Evolutionary conservation across 805 yeast species (phyloP).

Genomic region (Saccharomycopsis fodiens): DNA sequence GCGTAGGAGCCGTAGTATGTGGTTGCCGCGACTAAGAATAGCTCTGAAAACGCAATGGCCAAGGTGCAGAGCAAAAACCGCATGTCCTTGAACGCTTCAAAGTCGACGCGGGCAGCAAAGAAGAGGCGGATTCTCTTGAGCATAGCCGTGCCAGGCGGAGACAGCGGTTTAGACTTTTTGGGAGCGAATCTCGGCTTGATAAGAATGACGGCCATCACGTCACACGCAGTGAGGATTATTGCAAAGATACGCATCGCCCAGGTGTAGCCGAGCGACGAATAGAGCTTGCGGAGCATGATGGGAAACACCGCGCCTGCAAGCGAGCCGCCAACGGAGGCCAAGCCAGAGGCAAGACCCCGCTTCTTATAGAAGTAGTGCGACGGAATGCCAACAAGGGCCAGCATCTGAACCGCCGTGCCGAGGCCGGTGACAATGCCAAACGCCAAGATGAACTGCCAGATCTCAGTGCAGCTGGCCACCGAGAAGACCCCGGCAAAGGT

Average conservation of each 20-base stretch:
- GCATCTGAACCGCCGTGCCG: constrained; percentile 36
- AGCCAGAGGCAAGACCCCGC: constrained; percentile 38
- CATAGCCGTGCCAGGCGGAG: background rate
- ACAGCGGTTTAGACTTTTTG: background rate
- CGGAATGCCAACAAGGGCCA: constrained; percentile 36
- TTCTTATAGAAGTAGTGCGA: constrained; percentile 38
- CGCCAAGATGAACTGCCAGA: constrained; percentile 46
- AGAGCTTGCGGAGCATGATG: constrained; percentile 35
- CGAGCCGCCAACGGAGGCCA: constrained; percentile 44
- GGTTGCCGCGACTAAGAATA: constrained; percentile 35
- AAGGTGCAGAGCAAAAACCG: constrained; percentile 36
- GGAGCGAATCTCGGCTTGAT: constrained; percentile 29
- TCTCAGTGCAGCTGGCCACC: constrained; percentile 35
- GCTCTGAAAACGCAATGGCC: constrained; percentile 41
- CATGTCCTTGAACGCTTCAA: constrained; percentile 33
- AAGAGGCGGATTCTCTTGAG: background rate
- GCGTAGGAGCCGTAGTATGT: constrained; percentile 48
- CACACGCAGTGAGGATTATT: constrained; percentile 19
- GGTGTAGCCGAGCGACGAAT: constrained; percentile 38
- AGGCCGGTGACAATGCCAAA: constrained; percentile 42
- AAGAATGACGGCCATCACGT: constrained; percentile 23
- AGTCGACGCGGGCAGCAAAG: constrained; percentile 3
- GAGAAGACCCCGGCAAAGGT: constrained; percentile 35
- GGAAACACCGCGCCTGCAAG: constrained; percentile 45
- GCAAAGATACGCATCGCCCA: constrained; percentile 48